Conservation (phyloP, 75 land plant genomes). For the Picea sitchensis region DNA sequence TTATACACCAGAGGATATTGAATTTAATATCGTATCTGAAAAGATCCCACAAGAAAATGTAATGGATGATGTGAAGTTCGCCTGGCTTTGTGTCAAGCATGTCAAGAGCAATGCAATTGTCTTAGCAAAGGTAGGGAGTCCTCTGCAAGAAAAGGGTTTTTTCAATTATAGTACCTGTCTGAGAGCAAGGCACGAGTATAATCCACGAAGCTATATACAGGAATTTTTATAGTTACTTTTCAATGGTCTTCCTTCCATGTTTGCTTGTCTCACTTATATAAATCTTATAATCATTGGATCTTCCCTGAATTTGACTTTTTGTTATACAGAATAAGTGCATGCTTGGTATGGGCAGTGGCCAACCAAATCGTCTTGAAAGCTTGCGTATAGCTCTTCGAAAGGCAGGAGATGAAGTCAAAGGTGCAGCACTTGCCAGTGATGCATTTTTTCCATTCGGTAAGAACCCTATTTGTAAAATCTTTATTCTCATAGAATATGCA, state of each 20-base stretch:
- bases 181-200: not conserved
- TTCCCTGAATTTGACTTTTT: conserved; percentile 3
- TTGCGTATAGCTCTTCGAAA: conserved; percentile 86
- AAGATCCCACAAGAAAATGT: conserved; percentile 49
- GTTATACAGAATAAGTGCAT: conserved; percentile 74
- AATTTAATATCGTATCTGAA: conserved; percentile 55
- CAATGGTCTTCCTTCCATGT: not conserved
- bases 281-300: not conserved
- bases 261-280: not conserved
- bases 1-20: conserved; percentile 65
- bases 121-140: conserved; percentile 73
- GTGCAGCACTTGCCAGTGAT: conserved; percentile 98
- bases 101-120: conserved; percentile 99
- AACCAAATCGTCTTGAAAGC: conserved; percentile 90
- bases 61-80: conserved; percentile 82
- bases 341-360: conserved; percentile 99
- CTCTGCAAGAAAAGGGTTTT: conserved; percentile 13
- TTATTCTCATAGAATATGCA: not conserved
- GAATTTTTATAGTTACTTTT: not conserved
- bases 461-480: not conserved
- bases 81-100: conserved; percentile 98
- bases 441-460: conserved; percentile 98
- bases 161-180: not conserved
- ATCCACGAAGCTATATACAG: not conserved
- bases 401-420: conserved; percentile 90